Percentiles rank a stretch among this genome's conserved stretches.
These are phyloP conservation scores for Hevea brasiliensis DNA, from an alignment of 345 rosid genomes.

Conservation along the genomic window DNA sequence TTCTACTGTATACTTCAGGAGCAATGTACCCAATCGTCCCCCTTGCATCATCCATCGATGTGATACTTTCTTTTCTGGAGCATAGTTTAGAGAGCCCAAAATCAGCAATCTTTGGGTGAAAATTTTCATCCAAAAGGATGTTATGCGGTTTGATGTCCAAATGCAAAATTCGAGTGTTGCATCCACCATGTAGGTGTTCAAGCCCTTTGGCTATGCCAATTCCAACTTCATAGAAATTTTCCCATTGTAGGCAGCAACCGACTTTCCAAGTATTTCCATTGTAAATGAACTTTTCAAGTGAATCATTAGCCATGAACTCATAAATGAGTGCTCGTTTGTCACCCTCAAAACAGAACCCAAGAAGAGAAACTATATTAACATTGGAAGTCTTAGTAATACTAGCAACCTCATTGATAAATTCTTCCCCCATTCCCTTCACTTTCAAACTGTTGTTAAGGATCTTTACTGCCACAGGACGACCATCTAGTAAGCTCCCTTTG, in stretches of 20 bases:
- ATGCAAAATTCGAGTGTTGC: slow-evolving; percentile 9
- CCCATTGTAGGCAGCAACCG: background rate
- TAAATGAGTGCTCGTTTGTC: slow-evolving; percentile 3
- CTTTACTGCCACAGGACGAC: slow-evolving; percentile 5
- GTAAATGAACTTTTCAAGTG: slow-evolving; percentile 8
- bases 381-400: slow-evolving; percentile 10
- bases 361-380: slow-evolving; percentile 2
- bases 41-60: slow-evolving; percentile 2
- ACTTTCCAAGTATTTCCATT: background rate
- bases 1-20: slow-evolving; percentile 7
- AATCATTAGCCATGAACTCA: slow-evolving; percentile 15
- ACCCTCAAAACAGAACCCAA: slow-evolving; percentile 4
- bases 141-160: slow-evolving; percentile 8
- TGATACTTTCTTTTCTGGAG: background rate
- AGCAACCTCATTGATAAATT: slow-evolving; percentile 15
- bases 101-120: slow-evolving; percentile 1
- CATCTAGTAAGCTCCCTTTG: slow-evolving; percentile 3
- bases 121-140: background rate
- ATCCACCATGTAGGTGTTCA: slow-evolving; percentile 13
- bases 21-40: slow-evolving; percentile 21
- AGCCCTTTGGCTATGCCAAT: slow-evolving; percentile 15
- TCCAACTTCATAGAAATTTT: slow-evolving; percentile 5
- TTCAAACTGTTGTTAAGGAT: background rate
- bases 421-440: background rate
- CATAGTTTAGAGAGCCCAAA: slow-evolving; percentile 10